Base-by-base conservation (phyloP, 1,139 yeast genomes). In the Kodamaea derodonti region DNA sequence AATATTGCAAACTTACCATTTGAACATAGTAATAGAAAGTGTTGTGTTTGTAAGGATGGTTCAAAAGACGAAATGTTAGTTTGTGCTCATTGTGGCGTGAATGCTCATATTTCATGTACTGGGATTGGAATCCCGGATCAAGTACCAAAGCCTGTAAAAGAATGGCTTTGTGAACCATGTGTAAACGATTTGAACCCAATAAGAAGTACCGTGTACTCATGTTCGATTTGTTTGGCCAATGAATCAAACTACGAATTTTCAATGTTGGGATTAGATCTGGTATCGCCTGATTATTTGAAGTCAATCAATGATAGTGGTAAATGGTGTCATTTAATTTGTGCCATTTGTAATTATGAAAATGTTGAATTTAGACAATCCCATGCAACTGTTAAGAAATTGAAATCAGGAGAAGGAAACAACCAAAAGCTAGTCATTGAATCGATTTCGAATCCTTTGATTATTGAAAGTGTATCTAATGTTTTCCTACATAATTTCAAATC, bases 101-200 rank as follows among this genome's bases (percentile, higher is more conserved):
- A 69, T 37, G 88, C 82, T 2, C 97, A 90, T 53, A 61, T 72
- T 2, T 56, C 72, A 0, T 88, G 96, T 53, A 80, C 81, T 49
- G 95, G 95, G 1, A 47, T 75, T 5, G 33, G 31, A 20, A 42
- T 62, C 4, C 54, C 54, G 1, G 60, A 51, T 1, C 45, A 48
- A 3, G 39, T 43, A 3, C 33, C 46, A 3, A 50, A 45, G 23
- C 65, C 67, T 0, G 44, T 56, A 1, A 60, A 57, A 29, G 72
- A 67, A 33, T 90, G 97, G 97, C 58, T 72, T 23, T 90, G 97
- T 60, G 96, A 87, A 48, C 71, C 81, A 2, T 90, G 97, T 52
- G 63, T 78, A 3, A 88, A 88, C 49, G 83, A 80, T 35, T 54
- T 78, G 35, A 72, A 75, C 39, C 92, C 94, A 0, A 49, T 69